Base-by-base conservation (phyloP, 257 asterid species). In the Salvia hispanica region DNA sequence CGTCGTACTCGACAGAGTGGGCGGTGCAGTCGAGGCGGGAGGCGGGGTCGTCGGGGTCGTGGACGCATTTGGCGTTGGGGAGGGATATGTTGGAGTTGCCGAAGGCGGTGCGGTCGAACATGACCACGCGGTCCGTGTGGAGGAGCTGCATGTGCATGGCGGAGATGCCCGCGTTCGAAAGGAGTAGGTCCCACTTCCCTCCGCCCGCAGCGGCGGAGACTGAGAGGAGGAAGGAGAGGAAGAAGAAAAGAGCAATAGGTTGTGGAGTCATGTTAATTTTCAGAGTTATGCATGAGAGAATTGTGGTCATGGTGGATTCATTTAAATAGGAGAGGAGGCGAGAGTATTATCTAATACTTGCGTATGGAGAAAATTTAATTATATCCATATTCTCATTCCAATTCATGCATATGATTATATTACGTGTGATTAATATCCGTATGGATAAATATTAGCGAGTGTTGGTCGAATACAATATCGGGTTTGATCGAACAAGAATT, bases 61-160 rank as follows among this genome's bases (percentile, higher is more conserved):
- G 5, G 33, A 83, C 79, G 69, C 90, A 83, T 54, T 69, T 56
- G 3, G 84, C 83, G 12, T 68, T 9, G 39, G 92, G 85, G 0
- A 88, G 62, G 12, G 87, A 75, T 18, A 88, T 81, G 81, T 85
- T 85, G 34, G 95, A 88, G 15, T 9, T 57, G 0, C 95, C 92
- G 74, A 73, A 83, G 37, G 83, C 90, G 0, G 92, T 81, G 28
- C 92, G 81, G 31, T 88, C 95, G 68, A 76, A 88, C 11, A 88
- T 81, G 14, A 88, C 56, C 47, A 88, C 88, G 33, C 76, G 82
- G 75, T 87, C 85, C 55, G 81, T 81, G 74, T 78, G 66, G 64
- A 85, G 91, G 72, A 88, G 90, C 71, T 85, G 95, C 86, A 85
- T 80, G 82, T 85, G 95, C 92, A 88, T 83, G 72, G 88, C 86